These are phyloP conservation scores for Neospora caninum DNA, from an alignment of 169 alveolate genomes.

Conservation along the genomic window DNA sequence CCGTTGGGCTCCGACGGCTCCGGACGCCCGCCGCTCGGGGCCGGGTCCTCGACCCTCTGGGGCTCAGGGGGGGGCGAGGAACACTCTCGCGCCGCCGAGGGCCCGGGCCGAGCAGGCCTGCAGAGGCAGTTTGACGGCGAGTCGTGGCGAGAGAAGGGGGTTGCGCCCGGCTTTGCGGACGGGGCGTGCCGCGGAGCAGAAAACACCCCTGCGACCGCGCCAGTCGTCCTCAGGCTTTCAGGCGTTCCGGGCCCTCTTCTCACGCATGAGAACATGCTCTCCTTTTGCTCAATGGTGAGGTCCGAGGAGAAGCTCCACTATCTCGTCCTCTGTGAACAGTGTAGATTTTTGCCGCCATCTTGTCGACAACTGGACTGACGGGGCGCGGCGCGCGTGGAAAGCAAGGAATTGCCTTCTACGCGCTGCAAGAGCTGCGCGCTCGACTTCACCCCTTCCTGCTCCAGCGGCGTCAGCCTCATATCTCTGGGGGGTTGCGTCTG, in stretches of 20 bases:
- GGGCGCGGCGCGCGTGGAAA: not conserved
- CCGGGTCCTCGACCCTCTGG: not conserved
- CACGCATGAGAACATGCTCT: conserved; percentile 5
- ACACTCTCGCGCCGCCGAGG: too few relatives aligned
- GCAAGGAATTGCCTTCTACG: not conserved
- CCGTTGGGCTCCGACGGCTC: too few relatives aligned
- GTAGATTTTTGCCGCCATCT: not conserved
- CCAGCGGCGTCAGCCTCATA: too few relatives aligned
- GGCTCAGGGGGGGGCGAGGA: not conserved
- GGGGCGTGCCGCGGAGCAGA: not conserved
- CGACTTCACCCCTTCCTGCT: not conserved
- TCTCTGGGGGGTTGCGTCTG: too few relatives aligned
- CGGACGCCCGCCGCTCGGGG: too few relatives aligned
- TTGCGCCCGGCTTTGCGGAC: not conserved
- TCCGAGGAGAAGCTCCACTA: not conserved
- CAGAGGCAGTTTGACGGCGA: too few relatives aligned
- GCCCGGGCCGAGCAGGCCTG: too few relatives aligned
- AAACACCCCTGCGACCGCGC: not conserved
- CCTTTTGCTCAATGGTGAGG: conserved; percentile 36
- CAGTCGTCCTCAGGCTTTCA: conserved; percentile 7
- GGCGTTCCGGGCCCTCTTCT: not conserved
- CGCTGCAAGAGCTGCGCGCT: not conserved
- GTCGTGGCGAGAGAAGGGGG: not conserved
- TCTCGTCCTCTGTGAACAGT: not conserved
- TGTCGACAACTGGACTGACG: not conserved